phyloP scores from a whole-genome alignment of 257 asterid genomes.

The Ophiorrhiza pumila region DNA sequence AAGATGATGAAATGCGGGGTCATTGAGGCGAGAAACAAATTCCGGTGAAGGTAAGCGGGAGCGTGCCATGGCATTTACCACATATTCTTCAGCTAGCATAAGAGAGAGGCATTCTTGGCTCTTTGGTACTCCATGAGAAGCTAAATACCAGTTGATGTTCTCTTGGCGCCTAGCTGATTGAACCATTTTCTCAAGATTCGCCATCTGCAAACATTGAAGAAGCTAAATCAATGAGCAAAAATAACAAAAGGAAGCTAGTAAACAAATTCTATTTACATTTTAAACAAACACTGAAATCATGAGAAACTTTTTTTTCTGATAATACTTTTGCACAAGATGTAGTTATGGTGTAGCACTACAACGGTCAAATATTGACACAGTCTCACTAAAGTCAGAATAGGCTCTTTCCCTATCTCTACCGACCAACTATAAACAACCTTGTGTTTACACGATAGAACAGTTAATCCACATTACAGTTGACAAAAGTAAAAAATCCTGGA shows the following conservation, averaged over 20 bases:
- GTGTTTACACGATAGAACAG: neutral
- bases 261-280: neutral
- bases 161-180: slow-evolving; percentile 59
- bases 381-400: neutral
- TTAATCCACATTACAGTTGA: neutral
- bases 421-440: neutral
- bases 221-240: slow-evolving; percentile 1
- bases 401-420: neutral
- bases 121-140: slow-evolving; percentile 71
- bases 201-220: slow-evolving; percentile 40
- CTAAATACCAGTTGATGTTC: slow-evolving; percentile 72
- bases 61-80: slow-evolving; percentile 70
- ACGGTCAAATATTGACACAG: neutral
- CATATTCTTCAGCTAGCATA: slow-evolving; percentile 73
- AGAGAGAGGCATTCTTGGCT: slow-evolving; percentile 77
- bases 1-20: slow-evolving; percentile 60
- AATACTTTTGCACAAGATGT: neutral
- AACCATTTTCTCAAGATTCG: slow-evolving; percentile 59
- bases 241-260: neutral
- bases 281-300: neutral
- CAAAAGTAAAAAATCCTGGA: neutral
- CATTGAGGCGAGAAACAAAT: slow-evolving; percentile 52
- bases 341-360: neutral
- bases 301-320: neutral
- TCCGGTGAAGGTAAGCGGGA: slow-evolving; percentile 69